Evolutionary conservation across 225 moss, liverwort and hornwort genomes (phyloP).

Genomic region (Rhytidiadelphus loreus): DNA sequence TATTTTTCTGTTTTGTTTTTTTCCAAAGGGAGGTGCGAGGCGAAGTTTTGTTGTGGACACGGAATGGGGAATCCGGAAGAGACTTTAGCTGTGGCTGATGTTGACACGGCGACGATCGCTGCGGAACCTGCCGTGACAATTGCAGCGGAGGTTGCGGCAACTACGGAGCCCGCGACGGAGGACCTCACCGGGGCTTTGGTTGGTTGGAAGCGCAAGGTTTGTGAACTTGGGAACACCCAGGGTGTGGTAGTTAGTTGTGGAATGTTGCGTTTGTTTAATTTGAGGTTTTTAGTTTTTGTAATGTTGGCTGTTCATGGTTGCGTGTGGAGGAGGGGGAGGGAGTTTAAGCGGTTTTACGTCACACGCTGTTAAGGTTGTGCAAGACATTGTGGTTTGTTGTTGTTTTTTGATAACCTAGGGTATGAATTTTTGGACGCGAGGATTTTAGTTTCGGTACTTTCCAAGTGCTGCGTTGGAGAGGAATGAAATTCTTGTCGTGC

Average conservation of each 20-base stretch:
- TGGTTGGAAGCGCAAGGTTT: slow-evolving; percentile 39
- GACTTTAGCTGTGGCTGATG: slow-evolving; percentile 2
- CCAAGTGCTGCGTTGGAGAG: neutral
- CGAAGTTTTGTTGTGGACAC: neutral
- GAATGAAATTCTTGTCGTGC: neutral
- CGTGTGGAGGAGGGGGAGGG: neutral
- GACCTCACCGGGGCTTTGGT: slow-evolving; percentile 15
- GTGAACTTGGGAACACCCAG: neutral
- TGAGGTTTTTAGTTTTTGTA: neutral
- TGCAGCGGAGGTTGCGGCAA: neutral
- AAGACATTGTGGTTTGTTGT: neutral
- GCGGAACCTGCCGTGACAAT: neutral
- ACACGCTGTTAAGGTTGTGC: neutral
- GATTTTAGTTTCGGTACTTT: neutral
- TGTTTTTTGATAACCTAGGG: neutral
- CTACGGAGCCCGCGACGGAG: neutral
- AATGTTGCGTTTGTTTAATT: neutral
- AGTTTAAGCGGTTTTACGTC: neutral
- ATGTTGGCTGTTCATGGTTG: slow-evolving; percentile 3
- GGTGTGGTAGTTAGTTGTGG: neutral
- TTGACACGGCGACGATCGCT: neutral
- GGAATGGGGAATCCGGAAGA: slow-evolving; percentile 30
- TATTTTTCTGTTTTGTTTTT: neutral
- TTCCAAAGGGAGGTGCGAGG: neutral
- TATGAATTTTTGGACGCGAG: neutral